Evolutionary conservation across 1,284 basidiomycete species (phyloP), one percentile per base, ranked within the genome.

Genomic region (Testicularia cyperi): DNA sequence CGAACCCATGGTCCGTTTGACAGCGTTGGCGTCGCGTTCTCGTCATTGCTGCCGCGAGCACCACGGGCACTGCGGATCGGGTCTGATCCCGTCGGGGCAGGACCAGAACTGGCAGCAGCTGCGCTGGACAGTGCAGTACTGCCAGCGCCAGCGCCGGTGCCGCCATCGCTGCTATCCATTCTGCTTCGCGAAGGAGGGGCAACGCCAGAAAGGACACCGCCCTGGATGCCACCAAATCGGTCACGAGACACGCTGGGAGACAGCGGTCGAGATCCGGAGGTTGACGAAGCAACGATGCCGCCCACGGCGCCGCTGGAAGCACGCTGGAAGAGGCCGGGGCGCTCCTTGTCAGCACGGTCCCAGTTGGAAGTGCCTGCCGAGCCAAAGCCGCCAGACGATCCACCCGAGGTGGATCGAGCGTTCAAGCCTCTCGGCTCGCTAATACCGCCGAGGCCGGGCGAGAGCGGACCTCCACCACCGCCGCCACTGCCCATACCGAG

Each of bases 201-300:
- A 8, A 70, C 68, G 14, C 58, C 65, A 3, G 62, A 62, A 4
- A 70, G 47, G 16, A 70, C 68, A 9, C 68, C 68, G 18, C 68
- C 68, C 28, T 68, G 65, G 20, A 70, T 70, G 21, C 68, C 68
- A 21, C 48, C 57, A 38, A 65, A 65, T 2, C 63, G 62, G 22
- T 70, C 65, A 14, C 68, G 52, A 5, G 54, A 65, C 9, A 54
- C 41, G 14, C 43, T 56, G 15, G 66, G 66, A 15, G 57, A 58
- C 24, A 64, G 51, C 6, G 58, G 58, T 18, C 58, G 47, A 4
- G 48, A 44, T 9, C 35, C 51, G 33, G 47, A 38, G n/a, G n/a
- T n/a, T n/a, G n/a, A n/a, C 24, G 42, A 48, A 33, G 42, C 29
- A 18, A 30, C 46, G 6, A 45, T 47, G 19, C 52, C 51, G n/a